Conservation (phyloP, 2,329 filamentous ascomycete genomes). For the Torrubiellomyces zombiae region DNA sequence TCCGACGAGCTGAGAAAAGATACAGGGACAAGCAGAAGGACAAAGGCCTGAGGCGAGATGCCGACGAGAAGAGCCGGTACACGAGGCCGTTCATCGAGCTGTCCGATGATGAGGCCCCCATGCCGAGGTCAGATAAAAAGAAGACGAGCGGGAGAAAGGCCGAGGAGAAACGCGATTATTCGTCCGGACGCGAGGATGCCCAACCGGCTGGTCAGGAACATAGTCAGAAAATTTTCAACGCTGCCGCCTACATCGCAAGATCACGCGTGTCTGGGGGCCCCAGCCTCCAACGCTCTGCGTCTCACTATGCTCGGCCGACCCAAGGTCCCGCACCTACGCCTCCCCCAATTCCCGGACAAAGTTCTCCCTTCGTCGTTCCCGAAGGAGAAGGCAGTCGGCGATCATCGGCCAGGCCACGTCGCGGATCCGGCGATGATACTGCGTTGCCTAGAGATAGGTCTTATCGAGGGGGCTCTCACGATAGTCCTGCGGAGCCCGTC, state of each 20-base stretch:
- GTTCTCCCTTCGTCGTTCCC: conserved; percentile 12
- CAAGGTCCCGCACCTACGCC: conserved; percentile 20
- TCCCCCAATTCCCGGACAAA: conserved; percentile 12
- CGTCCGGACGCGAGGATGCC: conserved; percentile 15
- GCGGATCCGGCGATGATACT: conserved; percentile 14
- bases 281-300: conserved; percentile 7
- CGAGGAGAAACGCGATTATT: conserved; percentile 19
- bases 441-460: conserved; percentile 11
- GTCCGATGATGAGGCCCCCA: conserved; percentile 13
- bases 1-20: conserved; percentile 18
- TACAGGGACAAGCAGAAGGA: conserved; percentile 17
- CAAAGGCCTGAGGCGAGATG: conserved; percentile 20
- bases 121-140: conserved; percentile 18
- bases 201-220: conserved; percentile 7
- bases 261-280: no score
- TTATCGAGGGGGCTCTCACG: conserved; percentile 13
- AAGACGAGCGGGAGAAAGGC: conserved; percentile 21
- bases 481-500: conserved; percentile 9
- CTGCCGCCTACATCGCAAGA: no score
- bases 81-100: conserved; percentile 19
- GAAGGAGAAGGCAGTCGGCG: conserved; percentile 17
- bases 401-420: conserved; percentile 16
- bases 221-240: no score
- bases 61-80: conserved; percentile 20
- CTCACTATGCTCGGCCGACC: conserved; percentile 8